Evolutionary conservation across 1,284 basidiomycete species (phyloP), one percentile per base, ranked within the genome.

Genomic region (Pyrrhoderma lamaoense): DNA sequence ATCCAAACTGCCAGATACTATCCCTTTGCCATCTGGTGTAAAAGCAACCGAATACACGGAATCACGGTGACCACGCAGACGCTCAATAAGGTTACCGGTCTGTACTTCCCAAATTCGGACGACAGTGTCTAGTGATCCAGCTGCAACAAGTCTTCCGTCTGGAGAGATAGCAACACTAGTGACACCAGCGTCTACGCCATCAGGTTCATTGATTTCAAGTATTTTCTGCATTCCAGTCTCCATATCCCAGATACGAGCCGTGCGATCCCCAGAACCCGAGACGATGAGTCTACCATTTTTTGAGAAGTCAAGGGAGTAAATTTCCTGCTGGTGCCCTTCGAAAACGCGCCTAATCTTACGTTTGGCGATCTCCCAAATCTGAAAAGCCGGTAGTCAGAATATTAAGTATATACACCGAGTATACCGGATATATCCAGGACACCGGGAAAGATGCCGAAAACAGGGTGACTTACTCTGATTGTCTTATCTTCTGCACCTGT

Each of bases 291-390:
- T 73, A 5, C 91, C 90, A 61, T 94, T 88, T 21, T 76, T 69
- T 8, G 86, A 86, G 65, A 92, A 93, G 64, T 92, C 89, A 53
- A 95, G 79, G 3, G 89, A 89, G 67, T 93, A 95, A 59, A 95
- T 92, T 67, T 93, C 92, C 62, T 90, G 86, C 63, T 84, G 80
- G 68, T 95, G 93, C 1, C 91, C 93, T 46, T 84, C 79, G 57
- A 93, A 87, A 18, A 88, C 73, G 54, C 78, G 80, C 53, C 79
- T 73, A 59, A 92, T 84, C 43, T 77, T 75, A 61, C 81, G 81
- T 62, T 80, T 81, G 23, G 74, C 73, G 58, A 94, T 87, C 62
- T 93, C 89, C 92, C 92, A 95, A 61, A 89, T 88, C 89, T 86
- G 55, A 14, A 53, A 42, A 35, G 31, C n/a, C 42, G n/a, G 11